Conservation (phyloP, 106 monocot species). For the Dendrobium catenatum region DNA sequence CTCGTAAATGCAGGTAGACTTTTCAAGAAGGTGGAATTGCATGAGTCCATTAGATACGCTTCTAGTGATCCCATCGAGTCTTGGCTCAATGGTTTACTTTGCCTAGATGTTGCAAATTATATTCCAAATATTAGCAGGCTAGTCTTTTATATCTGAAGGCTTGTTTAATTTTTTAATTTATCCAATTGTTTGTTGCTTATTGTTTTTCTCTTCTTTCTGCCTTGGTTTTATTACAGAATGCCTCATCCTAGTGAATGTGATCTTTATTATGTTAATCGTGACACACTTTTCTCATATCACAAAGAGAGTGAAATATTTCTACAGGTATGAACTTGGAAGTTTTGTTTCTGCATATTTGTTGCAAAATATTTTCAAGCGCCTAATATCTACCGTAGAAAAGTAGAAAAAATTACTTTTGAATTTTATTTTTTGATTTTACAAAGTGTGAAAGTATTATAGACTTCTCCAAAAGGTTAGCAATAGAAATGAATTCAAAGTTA, state of each 20-base stretch:
- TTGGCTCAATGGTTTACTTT: slow-evolving; percentile 90
- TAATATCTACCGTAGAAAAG: neutral
- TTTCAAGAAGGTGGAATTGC: slow-evolving; percentile 85
- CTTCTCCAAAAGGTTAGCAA: too few relatives aligned
- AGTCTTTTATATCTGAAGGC: neutral
- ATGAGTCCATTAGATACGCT: slow-evolving; percentile 93
- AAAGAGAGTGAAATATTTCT: slow-evolving; percentile 93
- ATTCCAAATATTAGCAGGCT: slow-evolving; percentile 75
- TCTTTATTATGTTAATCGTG: slow-evolving; percentile 95
- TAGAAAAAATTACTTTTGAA: too few relatives aligned
- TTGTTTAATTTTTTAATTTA: neutral
- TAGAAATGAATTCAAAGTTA: too few relatives aligned
- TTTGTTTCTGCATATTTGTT: neutral
- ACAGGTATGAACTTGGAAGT: slow-evolving; percentile 43
- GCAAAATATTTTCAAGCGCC: neutral
- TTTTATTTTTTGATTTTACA: too few relatives aligned
- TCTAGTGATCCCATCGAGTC: slow-evolving; percentile 93
- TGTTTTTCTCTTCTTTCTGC: slow-evolving; percentile 5
- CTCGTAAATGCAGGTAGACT: slow-evolving; percentile 38
- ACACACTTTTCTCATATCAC: slow-evolving; percentile 98
- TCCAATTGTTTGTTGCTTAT: neutral
- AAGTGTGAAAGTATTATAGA: too few relatives aligned
- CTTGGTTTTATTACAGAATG: slow-evolving; percentile 32
- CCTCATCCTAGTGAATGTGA: slow-evolving; percentile 87
- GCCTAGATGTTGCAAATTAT: slow-evolving; percentile 75